These are phyloP conservation scores for Trichophyton schoenleinii DNA, from an alignment of 2,329 filamentous ascomycete species.

Conservation along the genomic window DNA sequence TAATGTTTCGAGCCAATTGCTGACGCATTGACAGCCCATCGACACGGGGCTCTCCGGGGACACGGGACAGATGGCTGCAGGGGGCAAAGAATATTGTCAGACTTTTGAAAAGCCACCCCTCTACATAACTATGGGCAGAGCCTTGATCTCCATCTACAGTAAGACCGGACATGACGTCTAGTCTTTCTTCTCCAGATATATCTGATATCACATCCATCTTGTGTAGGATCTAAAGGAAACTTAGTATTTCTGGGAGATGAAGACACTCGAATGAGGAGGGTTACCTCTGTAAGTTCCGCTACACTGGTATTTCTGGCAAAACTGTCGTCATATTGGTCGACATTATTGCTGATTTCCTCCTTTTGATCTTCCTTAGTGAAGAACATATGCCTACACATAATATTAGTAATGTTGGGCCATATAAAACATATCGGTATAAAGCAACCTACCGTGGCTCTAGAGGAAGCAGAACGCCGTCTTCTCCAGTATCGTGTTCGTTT, in stretches of 20 bases:
- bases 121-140: conserved; percentile 18
- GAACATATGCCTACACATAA: conserved; percentile 54
- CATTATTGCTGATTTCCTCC: conserved; percentile 45
- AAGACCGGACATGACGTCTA: conserved; percentile 27
- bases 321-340: conserved; percentile 72
- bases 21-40: conserved; percentile 18
- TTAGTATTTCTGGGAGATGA: too few relatives aligned
- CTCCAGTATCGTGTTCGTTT: conserved; percentile 41
- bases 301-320: conserved; percentile 58
- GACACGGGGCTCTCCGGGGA: background rate
- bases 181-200: background rate
- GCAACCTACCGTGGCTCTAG: conserved; percentile 39
- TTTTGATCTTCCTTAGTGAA: conserved; percentile 48
- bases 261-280: too few relatives aligned
- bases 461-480: conserved; percentile 50
- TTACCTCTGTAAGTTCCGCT: conserved; percentile 46
- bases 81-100: conserved; percentile 34
- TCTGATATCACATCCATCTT: background rate
- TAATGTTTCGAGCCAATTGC: conserved; percentile 42
- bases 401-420: background rate
- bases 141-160: conserved; percentile 34
- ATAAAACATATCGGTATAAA: background rate
- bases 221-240: background rate
- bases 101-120: conserved; percentile 40
- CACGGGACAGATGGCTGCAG: background rate